Evolutionary conservation across 805 yeast genomes (phyloP), one percentile per base, ranked within the genome.

Genomic region (Ogataea ramenticola): DNA sequence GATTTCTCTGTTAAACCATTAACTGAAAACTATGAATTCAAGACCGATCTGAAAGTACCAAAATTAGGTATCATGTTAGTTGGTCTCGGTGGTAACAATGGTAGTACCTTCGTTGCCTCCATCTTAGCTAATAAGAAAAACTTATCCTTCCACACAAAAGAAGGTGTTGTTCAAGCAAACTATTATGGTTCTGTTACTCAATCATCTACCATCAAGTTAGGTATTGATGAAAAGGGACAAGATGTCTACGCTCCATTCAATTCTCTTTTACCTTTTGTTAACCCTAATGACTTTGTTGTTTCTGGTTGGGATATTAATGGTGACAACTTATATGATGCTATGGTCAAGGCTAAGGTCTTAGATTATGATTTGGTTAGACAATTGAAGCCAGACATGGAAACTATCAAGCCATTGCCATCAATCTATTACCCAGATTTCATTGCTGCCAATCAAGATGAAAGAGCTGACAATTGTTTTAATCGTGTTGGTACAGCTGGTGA

Each of bases 71-170:
- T 90, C 50, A 67, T 90, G 79, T 74, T 91, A 49, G 97, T 90
- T 31, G 98, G 98, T 54, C 74, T 90, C 52, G 97, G 97, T 55
- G 98, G 98, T 66, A 90, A 90, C 74, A 90, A 90, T 61, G 98
- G 97, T 65, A 76, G 96, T 46, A 90, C 98, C 14, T 74, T 91
- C 51, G 78, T 89, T 43, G 89, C 91, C 38, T 82, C 96, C 10
- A 73, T 82, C 42, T 76, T 85, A 52, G 96, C 97, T 47, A 90
- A 90, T 72, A 87, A 82, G 57, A 74, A 86, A 62, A 75, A 85
- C 49, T 63, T 90, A 50, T 66, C 77, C 42, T 90, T 90, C 70
- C 80, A 86, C 60, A 88, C 85, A 56, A 89, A 88, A 68, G 81
- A 80, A 44, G 96, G 96, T 43, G 72, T 71, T 22, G 73, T 79